Percentiles rank a stretch among this genome's conserved stretches.
Evolutionary conservation across 257 asterid genomes (phyloP).

Genomic region (Apocynum venetum): DNA sequence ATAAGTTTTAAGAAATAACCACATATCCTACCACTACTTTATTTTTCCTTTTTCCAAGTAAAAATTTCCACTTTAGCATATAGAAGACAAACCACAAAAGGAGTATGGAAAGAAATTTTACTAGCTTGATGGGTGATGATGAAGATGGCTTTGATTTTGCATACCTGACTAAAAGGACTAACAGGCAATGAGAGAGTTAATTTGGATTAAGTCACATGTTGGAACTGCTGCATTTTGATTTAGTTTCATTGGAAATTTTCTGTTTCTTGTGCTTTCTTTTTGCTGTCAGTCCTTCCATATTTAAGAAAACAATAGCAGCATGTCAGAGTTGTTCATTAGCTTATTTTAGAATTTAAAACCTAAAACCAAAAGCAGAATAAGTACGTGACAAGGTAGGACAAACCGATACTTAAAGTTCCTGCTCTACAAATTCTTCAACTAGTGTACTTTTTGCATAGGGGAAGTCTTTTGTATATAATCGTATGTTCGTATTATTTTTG

Average conservation of each 20-base stretch:
- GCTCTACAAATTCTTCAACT: neutral
- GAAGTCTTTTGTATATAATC: no score
- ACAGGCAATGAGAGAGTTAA: neutral
- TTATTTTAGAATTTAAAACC: neutral
- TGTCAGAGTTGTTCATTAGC: neutral
- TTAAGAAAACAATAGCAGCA: neutral
- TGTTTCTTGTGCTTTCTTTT: neutral
- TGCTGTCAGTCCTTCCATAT: neutral
- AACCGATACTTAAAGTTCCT: neutral
- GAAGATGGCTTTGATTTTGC: neutral
- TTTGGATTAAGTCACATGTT: neutral
- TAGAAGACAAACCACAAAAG: neutral
- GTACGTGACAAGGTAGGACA: neutral
- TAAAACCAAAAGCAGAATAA: neutral
- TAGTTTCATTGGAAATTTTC: neutral
- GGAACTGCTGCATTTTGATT: neutral
- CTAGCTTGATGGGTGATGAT: neutral
- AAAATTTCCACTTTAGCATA: neutral
- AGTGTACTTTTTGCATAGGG: neutral
- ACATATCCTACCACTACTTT: neutral
- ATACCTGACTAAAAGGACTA: neutral
- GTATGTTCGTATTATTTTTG: neutral
- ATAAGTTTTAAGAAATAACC: neutral
- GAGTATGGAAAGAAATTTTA: neutral
- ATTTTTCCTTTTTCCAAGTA: neutral